phyloP scores from a whole-genome alignment of 2,329 filamentous ascomycete species.

The Venturia nashicola region DNA sequence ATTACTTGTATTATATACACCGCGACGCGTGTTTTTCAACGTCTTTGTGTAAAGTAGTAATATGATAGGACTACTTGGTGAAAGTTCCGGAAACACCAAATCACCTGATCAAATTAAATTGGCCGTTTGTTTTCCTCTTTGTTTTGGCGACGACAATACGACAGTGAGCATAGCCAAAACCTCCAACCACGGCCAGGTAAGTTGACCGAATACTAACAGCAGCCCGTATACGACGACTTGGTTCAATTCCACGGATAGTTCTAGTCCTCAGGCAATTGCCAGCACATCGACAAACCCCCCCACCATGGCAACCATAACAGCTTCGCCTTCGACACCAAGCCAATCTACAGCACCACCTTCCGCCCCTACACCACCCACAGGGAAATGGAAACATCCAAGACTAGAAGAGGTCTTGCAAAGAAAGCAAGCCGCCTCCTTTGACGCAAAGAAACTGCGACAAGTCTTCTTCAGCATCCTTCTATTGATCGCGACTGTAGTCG shows the following conservation, averaged over 20 bases:
- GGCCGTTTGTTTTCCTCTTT: background rate
- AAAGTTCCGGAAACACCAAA: too few relatives aligned
- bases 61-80: too few relatives aligned
- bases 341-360: slow-evolving; percentile 10
- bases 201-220: background rate
- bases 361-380: slow-evolving; percentile 33
- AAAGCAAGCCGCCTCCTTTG: slow-evolving; percentile 67
- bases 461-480: slow-evolving; percentile 57
- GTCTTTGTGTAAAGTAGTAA: too few relatives aligned
- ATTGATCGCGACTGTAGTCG: slow-evolving; percentile 22
- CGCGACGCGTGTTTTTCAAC: background rate
- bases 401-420: slow-evolving; percentile 77
- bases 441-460: slow-evolving; percentile 59
- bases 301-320: slow-evolving; percentile 6
- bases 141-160: background rate
- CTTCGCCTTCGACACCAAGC: slow-evolving; percentile 6
- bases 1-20: background rate
- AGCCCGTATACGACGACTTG: background rate
- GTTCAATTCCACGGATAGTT: too few relatives aligned
- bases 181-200: background rate
- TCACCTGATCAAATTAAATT: background rate
- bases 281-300: background rate
- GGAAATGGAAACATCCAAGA: slow-evolving; percentile 83
- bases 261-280: background rate
- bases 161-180: background rate